A percentile compares a stretch with the other conserved stretches of the same genome.
phyloP scores from a whole-genome alignment of 345 rosid genomes.

The Eucalyptus rudis region DNA sequence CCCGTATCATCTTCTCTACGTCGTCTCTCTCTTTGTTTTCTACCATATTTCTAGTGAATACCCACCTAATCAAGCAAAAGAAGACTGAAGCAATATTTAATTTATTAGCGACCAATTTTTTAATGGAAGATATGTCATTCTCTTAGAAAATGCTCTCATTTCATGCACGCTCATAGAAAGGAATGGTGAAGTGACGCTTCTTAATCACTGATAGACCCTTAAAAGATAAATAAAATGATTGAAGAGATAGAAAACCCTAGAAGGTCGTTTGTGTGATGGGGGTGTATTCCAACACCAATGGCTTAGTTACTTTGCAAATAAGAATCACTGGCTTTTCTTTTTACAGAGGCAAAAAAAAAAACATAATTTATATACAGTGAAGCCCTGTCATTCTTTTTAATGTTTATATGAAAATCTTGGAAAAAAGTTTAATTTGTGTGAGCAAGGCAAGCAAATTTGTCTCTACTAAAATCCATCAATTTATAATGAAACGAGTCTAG shows the following conservation, averaged over 20 bases:
- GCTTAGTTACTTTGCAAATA: neutral
- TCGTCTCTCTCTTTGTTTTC: neutral
- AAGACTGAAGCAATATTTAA: neutral
- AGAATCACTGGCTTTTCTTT: neutral
- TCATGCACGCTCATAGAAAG: neutral
- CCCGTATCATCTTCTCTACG: neutral
- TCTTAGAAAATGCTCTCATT: slow-evolving; percentile 21
- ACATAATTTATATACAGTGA: neutral
- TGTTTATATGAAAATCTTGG: neutral
- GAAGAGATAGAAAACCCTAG: neutral
- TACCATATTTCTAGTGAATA: neutral
- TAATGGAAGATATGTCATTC: neutral
- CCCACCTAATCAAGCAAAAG: neutral
- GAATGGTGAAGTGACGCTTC: neutral
- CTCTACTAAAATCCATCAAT: neutral
- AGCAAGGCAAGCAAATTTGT: neutral
- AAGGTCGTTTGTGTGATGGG: neutral
- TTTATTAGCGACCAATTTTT: neutral
- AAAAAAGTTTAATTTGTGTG: neutral
- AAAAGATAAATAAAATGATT: neutral
- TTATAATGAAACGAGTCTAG: neutral
- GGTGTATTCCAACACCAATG: neutral
- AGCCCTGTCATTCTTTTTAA: neutral
- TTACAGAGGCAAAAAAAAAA: neutral
- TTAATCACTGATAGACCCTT: neutral